A percentile compares a stretch with the other conserved stretches of the same genome.
Evolutionary conservation across 2,329 filamentous ascomycete genomes (phyloP).

Genomic region (Leptographium radiaticola): DNA sequence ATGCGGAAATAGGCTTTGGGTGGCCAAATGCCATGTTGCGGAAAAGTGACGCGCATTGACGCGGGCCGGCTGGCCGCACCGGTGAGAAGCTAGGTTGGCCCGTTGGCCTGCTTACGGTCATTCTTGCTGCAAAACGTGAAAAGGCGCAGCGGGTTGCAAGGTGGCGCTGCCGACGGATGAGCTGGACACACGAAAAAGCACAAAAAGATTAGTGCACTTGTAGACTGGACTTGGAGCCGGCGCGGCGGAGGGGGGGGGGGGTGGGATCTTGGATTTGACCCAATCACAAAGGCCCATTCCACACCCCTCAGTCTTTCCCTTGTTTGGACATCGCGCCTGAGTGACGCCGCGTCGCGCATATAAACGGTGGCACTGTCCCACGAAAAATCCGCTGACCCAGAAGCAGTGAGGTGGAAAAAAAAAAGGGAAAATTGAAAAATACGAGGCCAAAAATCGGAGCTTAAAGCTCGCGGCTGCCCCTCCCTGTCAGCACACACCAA

Average conservation of each 20-base stretch:
- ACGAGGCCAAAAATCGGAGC: not conserved
- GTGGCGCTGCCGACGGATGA: too few species aligned
- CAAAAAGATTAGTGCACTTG: not conserved
- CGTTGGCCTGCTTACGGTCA: too few species aligned
- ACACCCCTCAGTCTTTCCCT: conserved; percentile 9
- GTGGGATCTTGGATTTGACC: not conserved
- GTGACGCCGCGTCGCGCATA: conserved; percentile 27
- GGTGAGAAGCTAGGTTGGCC: too few species aligned
- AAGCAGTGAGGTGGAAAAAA: not conserved
- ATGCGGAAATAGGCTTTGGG: too few species aligned
- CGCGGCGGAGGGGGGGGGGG: not conserved
- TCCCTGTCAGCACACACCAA: not conserved
- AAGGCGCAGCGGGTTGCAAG: too few species aligned
- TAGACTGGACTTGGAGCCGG: not conserved
- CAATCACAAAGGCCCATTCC: conserved; percentile 2
- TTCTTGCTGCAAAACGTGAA: too few species aligned
- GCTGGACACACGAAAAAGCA: too few species aligned
- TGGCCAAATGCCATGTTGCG: too few species aligned
- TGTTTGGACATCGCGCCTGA: conserved; percentile 11
- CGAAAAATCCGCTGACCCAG: conserved; percentile 13
- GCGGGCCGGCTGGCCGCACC: too few species aligned
- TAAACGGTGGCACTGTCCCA: conserved; percentile 34
- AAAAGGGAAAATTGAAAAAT: conserved; percentile 1
- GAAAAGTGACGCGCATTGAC: too few species aligned
- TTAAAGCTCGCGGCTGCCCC: not conserved